Evolutionary conservation across 306 rosid species (phyloP), one percentile per base, ranked within the genome.

Genomic region (Sindora glabra): DNA sequence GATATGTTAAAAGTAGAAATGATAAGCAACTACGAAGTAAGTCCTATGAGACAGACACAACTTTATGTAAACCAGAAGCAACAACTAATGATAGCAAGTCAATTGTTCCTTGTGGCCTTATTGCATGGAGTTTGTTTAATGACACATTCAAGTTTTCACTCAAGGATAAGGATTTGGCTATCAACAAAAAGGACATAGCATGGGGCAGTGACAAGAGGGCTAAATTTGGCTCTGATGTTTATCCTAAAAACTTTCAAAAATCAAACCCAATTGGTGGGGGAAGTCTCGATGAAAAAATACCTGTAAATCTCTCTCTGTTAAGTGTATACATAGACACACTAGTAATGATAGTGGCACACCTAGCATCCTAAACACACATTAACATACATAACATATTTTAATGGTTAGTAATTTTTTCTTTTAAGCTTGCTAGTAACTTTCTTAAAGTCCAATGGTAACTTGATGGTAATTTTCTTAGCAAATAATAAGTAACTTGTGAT

Each of bases 61-160:
- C 16, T 1, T 0, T 6, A 3, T 90, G 95, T 59, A 50, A 67
- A 7, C 94, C 94, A 0, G 95, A 84, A 73, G 42, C 12, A 10
- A 62, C 76, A 7, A 10, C 66, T 5, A 19, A 3, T 5, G 32
- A 53, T 0, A 3, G 0, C 8, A 57, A 24, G 23, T 58, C 85
- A 38, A 82, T 90, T 69, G 94, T 90, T 56, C 97, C 95, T 26
- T 90, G 95, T 63, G 95, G 95, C 68, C 90, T 90, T 50, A 59
- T 77, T 54, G 95, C 97, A 7, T 90, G 95, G 97, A 90, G 97
- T 75, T 59, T 90, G 69, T 87, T 87, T 69, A 90, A 90, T 52
- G 97, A 90, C 79, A 90, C 94, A 0, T 90, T 80, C 61, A 79
- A 33, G 39, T 67, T 90, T 56, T 74, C 83, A 25, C 49, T 56